A percentile compares a stretch with the other conserved stretches of the same genome.
Evolutionary conservation across 2,329 filamentous ascomycete genomes (phyloP).

Genomic region (Emergomyces orientalis): DNA sequence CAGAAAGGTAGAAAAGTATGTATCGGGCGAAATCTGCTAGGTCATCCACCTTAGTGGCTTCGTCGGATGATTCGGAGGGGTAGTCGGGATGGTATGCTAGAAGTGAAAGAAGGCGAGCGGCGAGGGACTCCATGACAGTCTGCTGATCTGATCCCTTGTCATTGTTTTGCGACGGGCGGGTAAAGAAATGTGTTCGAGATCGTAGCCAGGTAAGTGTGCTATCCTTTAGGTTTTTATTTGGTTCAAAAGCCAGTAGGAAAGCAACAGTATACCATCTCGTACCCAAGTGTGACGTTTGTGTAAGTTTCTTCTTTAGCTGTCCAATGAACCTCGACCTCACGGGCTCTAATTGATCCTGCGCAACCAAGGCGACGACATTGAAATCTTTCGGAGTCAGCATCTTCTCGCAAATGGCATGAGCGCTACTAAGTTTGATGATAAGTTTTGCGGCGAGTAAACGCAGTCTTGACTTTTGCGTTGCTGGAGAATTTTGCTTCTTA

Average conservation of each 20-base stretch:
- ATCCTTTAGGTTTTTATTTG: conserved; percentile 59
- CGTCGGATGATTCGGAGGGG: conserved; percentile 27
- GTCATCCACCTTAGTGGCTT: conserved; percentile 44
- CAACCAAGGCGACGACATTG: conserved; percentile 68
- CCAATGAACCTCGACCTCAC: conserved; percentile 73
- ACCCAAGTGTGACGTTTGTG: conserved; percentile 57
- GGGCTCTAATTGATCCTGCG: conserved; percentile 64
- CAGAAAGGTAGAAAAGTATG: conserved; percentile 76
- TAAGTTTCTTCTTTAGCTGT: conserved; percentile 65
- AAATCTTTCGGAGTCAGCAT: conserved; percentile 65
- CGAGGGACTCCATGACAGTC: conserved; percentile 67
- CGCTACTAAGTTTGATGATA: conserved; percentile 72
- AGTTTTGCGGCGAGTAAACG: conserved; percentile 72
- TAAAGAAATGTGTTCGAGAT: conserved; percentile 62
- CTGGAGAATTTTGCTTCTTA: conserved; percentile 64
- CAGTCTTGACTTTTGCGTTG: conserved; percentile 68
- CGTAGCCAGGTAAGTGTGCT: conserved; percentile 81
- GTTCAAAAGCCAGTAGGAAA: conserved; percentile 88
- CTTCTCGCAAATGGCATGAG: conserved; percentile 62
- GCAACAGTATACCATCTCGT: conserved; percentile 82
- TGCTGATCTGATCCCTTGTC: conserved; percentile 39
- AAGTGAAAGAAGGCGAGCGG: conserved; percentile 75
- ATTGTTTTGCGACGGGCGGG: conserved; percentile 34
- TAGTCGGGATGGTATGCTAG: conserved; percentile 94
- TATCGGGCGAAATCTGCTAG: conserved; percentile 78